Conservation (phyloP, 306 rosid species). For the Lathyrus oleraceus region DNA sequence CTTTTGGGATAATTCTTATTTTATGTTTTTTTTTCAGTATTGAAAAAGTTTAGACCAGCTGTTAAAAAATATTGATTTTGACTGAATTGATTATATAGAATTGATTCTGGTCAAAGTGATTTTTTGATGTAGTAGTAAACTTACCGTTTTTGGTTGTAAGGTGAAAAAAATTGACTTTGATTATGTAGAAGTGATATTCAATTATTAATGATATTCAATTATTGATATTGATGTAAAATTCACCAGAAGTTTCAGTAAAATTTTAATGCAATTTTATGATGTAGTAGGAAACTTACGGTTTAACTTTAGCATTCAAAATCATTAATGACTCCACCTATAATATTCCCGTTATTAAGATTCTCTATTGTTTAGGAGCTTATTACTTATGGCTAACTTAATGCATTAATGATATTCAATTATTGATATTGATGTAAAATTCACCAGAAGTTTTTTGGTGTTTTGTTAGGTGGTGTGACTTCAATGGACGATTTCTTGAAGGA, state of each 20-base stretch:
- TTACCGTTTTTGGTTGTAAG: too few relatives aligned
- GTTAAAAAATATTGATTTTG: too few relatives aligned
- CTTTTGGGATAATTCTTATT: neutral
- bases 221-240: too few relatives aligned
- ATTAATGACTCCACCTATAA: neutral
- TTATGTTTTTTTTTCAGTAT: neutral
- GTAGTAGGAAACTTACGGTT: neutral
- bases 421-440: neutral
- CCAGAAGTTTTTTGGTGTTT: neutral
- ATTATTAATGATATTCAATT: too few relatives aligned
- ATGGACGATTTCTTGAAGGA: conserved; percentile 90
- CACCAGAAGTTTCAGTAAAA: too few relatives aligned
- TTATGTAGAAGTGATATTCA: too few relatives aligned
- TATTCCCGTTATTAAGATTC: neutral
- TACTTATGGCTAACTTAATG: neutral
- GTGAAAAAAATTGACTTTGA: too few relatives aligned
- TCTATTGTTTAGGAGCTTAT: neutral
- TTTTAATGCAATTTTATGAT: too few relatives aligned
- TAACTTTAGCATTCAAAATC: neutral
- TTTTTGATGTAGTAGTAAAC: too few relatives aligned
- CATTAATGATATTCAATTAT: neutral
- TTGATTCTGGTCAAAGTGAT: too few relatives aligned
- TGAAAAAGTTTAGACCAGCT: neutral
- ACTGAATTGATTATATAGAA: too few relatives aligned
- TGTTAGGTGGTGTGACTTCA: conserved; percentile 95